Evolutionary conservation across 768 basidiomycete genomes (phyloP).

Genomic region (Tylopilus plumbeoviolaceoides): DNA sequence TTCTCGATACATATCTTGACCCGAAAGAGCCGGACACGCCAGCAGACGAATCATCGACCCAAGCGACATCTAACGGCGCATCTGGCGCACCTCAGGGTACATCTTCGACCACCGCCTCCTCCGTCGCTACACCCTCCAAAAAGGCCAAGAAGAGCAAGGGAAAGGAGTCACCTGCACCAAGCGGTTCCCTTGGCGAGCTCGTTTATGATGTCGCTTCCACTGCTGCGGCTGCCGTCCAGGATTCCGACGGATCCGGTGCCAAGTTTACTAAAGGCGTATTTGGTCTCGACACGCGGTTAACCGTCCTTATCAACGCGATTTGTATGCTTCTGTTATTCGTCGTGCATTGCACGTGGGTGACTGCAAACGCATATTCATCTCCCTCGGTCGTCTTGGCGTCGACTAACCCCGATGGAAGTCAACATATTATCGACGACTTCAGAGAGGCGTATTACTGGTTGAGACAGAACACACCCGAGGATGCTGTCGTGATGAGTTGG

Average conservation of each 20-base stretch:
- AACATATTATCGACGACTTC: conserved; percentile 98
- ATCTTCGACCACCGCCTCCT: conserved; percentile 28
- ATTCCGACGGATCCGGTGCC: conserved; percentile 7
- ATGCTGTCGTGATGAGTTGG: conserved; percentile 97
- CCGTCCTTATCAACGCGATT: conserved; percentile 70
- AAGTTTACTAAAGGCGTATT: conserved; percentile 58
- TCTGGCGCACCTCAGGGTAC: conserved; percentile 18
- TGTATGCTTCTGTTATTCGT: conserved; percentile 88
- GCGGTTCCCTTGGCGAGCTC: conserved; percentile 37
- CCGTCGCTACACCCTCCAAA: conserved; percentile 29
- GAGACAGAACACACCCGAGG: conserved; percentile 88
- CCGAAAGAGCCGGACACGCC: conserved; percentile 59
- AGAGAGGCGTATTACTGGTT: conserved; percentile 99
- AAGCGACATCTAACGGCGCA: conserved; percentile 10
- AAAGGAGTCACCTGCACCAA: conserved; percentile 44
- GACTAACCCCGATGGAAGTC: conserved; percentile 71
- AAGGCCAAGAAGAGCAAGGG: conserved; percentile 57
- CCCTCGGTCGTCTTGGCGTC: conserved; percentile 95
- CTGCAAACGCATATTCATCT: conserved; percentile 91
- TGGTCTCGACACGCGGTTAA: conserved; percentile 77
- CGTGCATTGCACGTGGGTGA: conserved; percentile 95
- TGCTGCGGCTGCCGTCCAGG: conserved; percentile 23
- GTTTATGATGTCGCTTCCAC: conserved; percentile 38
- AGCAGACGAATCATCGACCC: conserved; percentile 6
- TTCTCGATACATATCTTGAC: conserved; percentile 90